Evolutionary conservation across 345 rosid genomes (phyloP), one percentile per base, ranked within the genome.

Genomic region (Salix purpurea): DNA sequence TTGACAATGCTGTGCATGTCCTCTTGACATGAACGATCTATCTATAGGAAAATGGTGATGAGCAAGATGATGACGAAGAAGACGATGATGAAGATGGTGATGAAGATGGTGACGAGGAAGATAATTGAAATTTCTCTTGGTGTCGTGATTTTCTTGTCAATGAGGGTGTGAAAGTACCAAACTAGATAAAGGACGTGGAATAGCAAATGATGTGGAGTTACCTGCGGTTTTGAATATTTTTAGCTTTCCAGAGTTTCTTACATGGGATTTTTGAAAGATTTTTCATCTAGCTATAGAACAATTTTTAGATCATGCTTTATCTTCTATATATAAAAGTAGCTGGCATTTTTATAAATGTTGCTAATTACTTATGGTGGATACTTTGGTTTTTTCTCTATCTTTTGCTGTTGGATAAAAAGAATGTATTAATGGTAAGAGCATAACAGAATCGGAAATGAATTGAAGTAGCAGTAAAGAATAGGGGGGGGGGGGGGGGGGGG

Each of bases 31-130:
- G 5, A 24, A 28, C 28, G 24, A 9, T 24, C 10, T 30, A 8
- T 50, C 69, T 34, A 48, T 26, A 79, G 82, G 78, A 79, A 12
- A 69, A 62, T 23, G 48, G n/a, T 7, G 82, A 70, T 12, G 79
- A 70, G 5, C 40, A 40, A 4, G 82, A 67, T 21, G 69, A 69
- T 0, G 74, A 73, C 2, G 81, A 78, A 0, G 73, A 52, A 2
- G 70, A 42, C 1, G 50, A 65, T 1, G 75, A 13, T 40, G 44
- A 40, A 40, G 44, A 40, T 10, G 44, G 65, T 2, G 46, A 70
- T 4, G 74, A 79, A 58, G 78, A 78, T 1, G 68, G 14, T 7
- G 46, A 62, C 2, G 77, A 69, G n/a, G 74, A 68, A 68, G 70
- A 70, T 21, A 71, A 72, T 11, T 71, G 54, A 78, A 69, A 30